Conservation (phyloP, 441 rosid genomes). For the Populus hybrid region DNA sequence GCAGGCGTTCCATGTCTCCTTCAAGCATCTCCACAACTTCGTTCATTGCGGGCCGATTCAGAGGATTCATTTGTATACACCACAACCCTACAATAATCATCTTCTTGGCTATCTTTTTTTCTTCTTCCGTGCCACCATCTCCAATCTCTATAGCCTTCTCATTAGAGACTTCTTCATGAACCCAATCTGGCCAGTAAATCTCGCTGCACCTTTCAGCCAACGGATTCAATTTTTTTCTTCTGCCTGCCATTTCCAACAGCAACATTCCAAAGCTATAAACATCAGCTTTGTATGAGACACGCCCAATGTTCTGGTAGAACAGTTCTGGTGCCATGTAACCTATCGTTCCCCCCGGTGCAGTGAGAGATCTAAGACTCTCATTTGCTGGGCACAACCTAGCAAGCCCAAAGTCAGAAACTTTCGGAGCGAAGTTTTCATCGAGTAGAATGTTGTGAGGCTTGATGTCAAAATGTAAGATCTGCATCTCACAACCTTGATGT, state of each 20-base stretch:
- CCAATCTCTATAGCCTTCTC: background rate
- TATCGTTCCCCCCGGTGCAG: background rate
- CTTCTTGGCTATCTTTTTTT: conserved; percentile 4
- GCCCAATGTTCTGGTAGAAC: background rate
- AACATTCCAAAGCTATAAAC: background rate
- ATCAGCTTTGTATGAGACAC: background rate
- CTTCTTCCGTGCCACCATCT: background rate
- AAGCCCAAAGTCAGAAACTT: background rate
- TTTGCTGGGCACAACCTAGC: background rate
- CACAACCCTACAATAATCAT: conserved; percentile 22
- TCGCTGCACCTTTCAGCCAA: background rate
- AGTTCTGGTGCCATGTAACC: background rate
- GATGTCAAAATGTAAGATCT: background rate
- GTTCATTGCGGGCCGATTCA: conserved; percentile 23
- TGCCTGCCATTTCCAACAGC: background rate
- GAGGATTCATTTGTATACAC: conserved; percentile 25
- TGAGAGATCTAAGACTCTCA: background rate
- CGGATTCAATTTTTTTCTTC: conserved; percentile 5
- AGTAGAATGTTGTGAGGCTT: background rate
- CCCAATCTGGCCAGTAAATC: conserved; percentile 21
- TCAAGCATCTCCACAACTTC: conserved; percentile 21
- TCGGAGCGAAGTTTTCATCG: background rate
- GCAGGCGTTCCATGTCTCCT: conserved; percentile 13
- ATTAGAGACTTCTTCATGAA: background rate
- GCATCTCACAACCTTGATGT: background rate